Conservation (phyloP, 768 basidiomycete species). For the Rubroboletus satanas region DNA sequence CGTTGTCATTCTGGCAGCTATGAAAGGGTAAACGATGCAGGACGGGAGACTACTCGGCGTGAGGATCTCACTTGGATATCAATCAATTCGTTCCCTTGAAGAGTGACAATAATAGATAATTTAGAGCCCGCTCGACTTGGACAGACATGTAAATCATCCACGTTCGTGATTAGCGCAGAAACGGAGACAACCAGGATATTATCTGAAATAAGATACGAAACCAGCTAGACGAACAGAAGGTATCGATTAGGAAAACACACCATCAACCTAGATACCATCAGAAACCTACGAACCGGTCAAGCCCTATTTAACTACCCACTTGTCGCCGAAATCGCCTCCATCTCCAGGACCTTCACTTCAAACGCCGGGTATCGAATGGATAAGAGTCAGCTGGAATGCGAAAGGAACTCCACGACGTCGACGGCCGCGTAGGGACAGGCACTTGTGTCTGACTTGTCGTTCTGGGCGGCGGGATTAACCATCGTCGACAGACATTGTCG, state of each 20-base stretch:
- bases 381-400: too few relatives aligned
- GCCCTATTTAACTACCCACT: conserved; percentile 20
- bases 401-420: too few relatives aligned
- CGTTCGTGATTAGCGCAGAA: not conserved
- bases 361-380: conserved; percentile 25
- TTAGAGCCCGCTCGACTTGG: not conserved
- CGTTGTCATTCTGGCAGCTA: not conserved
- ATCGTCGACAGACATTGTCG: too few relatives aligned
- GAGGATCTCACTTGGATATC: not conserved
- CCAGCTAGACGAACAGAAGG: not conserved
- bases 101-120: not conserved
- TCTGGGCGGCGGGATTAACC: too few relatives aligned
- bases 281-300: not conserved
- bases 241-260: not conserved
- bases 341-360: conserved; percentile 38
- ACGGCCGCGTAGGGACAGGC: too few relatives aligned
- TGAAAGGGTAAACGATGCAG: not conserved
- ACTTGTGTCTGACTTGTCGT: too few relatives aligned
- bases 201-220: not conserved
- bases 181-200: not conserved
- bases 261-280: not conserved
- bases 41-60: not conserved
- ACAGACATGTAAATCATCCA: not conserved
- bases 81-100: not conserved
- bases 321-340: conserved; percentile 28